Conservation (phyloP, 2,329 filamentous ascomycete genomes). For the Monilinia laxa region DNA sequence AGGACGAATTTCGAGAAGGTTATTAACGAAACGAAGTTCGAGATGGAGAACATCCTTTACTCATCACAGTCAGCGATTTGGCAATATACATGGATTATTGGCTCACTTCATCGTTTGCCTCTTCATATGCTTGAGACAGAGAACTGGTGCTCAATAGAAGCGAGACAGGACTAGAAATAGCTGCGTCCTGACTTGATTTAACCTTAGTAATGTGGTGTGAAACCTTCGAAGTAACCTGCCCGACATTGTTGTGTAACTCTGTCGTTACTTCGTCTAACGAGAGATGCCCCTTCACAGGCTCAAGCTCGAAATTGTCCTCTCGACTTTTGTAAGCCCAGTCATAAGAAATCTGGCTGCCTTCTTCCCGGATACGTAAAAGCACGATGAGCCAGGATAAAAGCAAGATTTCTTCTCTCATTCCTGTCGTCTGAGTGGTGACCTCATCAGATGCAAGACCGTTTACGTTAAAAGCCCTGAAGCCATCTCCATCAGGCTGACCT, state of each 20-base stretch:
- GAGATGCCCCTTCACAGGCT: constrained; percentile 31
- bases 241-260: constrained; percentile 40
- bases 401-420: constrained; percentile 45
- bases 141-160: constrained; percentile 29
- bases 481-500: constrained; percentile 24
- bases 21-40: constrained; percentile 24
- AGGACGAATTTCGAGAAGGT: constrained; percentile 43
- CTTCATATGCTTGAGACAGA: constrained; percentile 21
- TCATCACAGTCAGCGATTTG: constrained; percentile 14
- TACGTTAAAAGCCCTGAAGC: constrained; percentile 38
- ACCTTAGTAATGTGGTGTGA: constrained; percentile 32
- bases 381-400: constrained; percentile 48
- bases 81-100: background rate
- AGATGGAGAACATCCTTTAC: constrained; percentile 11
- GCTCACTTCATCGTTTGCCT: constrained; percentile 36
- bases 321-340: constrained; percentile 42
- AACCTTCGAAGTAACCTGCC: constrained; percentile 37
- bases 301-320: constrained; percentile 31
- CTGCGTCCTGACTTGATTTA: background rate
- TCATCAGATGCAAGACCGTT: constrained; percentile 36
- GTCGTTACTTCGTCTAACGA: constrained; percentile 41
- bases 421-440: constrained; percentile 39
- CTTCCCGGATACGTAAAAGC: constrained; percentile 46
- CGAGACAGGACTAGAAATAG: constrained; percentile 18
- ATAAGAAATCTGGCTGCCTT: constrained; percentile 39